Percentiles rank a stretch among this genome's conserved stretches.
Conservation (phyloP, 495 filamentous ascomycete species). For the Parathielavia hyrcaniae region DNA sequence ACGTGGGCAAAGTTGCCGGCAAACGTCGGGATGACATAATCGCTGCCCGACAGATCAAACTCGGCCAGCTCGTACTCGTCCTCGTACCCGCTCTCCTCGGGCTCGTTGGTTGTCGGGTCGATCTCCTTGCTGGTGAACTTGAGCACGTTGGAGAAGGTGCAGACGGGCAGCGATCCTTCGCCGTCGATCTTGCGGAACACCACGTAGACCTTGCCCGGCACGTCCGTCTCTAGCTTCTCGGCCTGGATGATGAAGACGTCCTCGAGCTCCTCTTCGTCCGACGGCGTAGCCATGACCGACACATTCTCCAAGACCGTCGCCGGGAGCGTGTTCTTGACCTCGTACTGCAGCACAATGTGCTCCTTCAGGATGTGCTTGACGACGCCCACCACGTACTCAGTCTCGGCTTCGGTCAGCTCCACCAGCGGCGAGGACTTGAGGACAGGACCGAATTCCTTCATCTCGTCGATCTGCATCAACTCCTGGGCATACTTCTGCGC, state of each 20-base stretch:
- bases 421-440: constrained; percentile 83
- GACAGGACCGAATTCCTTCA: constrained; percentile 78
- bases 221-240: constrained; percentile 68
- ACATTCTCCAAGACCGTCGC: constrained; percentile 88
- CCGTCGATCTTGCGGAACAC: constrained; percentile 79
- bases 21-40: constrained; percentile 89
- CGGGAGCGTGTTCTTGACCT: constrained; percentile 94
- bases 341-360: constrained; percentile 92
- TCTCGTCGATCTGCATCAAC: constrained; percentile 80
- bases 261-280: constrained; percentile 72
- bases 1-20: constrained; percentile 91
- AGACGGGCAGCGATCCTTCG: constrained; percentile 62
- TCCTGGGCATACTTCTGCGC: constrained; percentile 84
- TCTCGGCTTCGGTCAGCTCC: constrained; percentile 93
- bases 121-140: constrained; percentile 98
- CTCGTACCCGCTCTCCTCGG: constrained; percentile 87
- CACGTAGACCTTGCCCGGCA: constrained; percentile 89
- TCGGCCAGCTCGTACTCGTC: constrained; percentile 98
- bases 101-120: constrained; percentile 86
- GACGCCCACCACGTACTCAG: constrained; percentile 89
- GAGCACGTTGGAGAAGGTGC: constrained; percentile 82
- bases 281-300: constrained; percentile 75
- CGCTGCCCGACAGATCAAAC: constrained; percentile 82
- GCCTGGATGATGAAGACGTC: constrained; percentile 94
- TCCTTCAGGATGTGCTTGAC: constrained; percentile 98